Conservation (phyloP, 768 basidiomycete species). For the Leucosporidium yakuticum region DNA sequence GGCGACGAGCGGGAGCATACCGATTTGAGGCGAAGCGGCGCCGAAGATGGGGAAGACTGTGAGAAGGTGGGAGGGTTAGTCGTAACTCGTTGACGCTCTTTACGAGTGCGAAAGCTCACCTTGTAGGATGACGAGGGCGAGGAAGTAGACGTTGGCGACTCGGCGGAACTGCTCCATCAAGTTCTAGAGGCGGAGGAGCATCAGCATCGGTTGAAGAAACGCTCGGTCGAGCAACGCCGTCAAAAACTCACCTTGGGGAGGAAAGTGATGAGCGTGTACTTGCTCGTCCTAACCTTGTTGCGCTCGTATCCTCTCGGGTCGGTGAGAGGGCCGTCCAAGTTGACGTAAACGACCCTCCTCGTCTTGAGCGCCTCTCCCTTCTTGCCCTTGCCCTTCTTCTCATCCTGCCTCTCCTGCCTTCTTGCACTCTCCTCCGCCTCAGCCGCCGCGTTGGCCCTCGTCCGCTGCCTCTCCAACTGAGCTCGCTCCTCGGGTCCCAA, state of each 20-base stretch:
- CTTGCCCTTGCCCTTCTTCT: slow-evolving; percentile 47
- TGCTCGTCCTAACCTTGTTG: slow-evolving; percentile 91
- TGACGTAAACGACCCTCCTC: slow-evolving; percentile 71
- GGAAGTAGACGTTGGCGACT: slow-evolving; percentile 87
- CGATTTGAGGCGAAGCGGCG: slow-evolving; percentile 70
- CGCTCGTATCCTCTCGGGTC: slow-evolving; percentile 58
- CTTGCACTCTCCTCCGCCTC: slow-evolving; percentile 35
- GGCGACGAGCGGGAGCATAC: slow-evolving; percentile 78
- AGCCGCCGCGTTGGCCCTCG: slow-evolving; percentile 28
- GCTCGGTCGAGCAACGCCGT: neutral
- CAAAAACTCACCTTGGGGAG: slow-evolving; percentile 57
- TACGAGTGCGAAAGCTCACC: slow-evolving; percentile 46
- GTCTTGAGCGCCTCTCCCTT: slow-evolving; percentile 42
- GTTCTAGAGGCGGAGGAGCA: slow-evolving; percentile 48
- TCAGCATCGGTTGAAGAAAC: neutral
- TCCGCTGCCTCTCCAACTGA: slow-evolving; percentile 28
- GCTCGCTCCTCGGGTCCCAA: slow-evolving; percentile 19
- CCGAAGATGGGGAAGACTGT: slow-evolving; percentile 86
- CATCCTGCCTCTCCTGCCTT: slow-evolving; percentile 29
- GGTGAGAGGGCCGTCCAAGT: slow-evolving; percentile 63
- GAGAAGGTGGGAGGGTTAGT: slow-evolving; percentile 19
- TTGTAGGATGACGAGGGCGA: slow-evolving; percentile 51
- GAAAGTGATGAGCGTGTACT: slow-evolving; percentile 86
- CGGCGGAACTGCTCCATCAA: slow-evolving; percentile 90
- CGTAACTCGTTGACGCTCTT: neutral